These are phyloP conservation scores for Ogataea trehaloabstinens DNA, from an alignment of 805 yeast genomes.

Conservation along the genomic window DNA sequence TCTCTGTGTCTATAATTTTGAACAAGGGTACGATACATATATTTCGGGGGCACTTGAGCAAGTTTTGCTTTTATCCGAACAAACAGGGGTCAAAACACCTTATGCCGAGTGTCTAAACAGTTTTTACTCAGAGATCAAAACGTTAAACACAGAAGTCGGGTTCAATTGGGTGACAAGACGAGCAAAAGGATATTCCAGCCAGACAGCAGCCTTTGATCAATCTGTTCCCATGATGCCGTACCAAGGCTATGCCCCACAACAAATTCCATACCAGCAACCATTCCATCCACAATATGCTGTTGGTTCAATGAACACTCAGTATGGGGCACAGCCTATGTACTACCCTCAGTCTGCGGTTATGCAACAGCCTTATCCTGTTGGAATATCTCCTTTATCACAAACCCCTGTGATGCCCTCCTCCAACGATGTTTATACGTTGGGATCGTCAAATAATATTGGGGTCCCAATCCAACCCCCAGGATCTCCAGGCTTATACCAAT, in stretches of 20 bases:
- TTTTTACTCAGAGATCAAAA: constrained; percentile 20
- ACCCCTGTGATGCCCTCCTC: constrained; percentile 1
- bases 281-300: constrained; percentile 4
- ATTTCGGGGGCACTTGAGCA: constrained; percentile 22
- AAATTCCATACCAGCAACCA: background rate
- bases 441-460: constrained; percentile 3
- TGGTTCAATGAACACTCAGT: constrained; percentile 1
- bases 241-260: background rate
- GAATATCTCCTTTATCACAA: constrained; percentile 1
- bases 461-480: constrained; percentile 1
- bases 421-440: constrained; percentile 9
- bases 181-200: too few species aligned
- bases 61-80: constrained; percentile 13
- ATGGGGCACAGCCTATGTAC: constrained; percentile 4
- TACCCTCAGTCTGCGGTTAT: constrained; percentile 4
- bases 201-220: background rate
- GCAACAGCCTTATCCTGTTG: constrained; percentile 5
- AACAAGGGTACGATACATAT: constrained; percentile 15
- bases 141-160: constrained; percentile 9
- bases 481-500: constrained; percentile 1
- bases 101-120: constrained; percentile 22
- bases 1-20: constrained; percentile 21
- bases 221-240: background rate
- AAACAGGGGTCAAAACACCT: constrained; percentile 16
- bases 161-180: constrained; percentile 21